Evolutionary conservation across 176 grass and related monocot genomes (phyloP).

Genomic region (Musa itinerans): DNA sequence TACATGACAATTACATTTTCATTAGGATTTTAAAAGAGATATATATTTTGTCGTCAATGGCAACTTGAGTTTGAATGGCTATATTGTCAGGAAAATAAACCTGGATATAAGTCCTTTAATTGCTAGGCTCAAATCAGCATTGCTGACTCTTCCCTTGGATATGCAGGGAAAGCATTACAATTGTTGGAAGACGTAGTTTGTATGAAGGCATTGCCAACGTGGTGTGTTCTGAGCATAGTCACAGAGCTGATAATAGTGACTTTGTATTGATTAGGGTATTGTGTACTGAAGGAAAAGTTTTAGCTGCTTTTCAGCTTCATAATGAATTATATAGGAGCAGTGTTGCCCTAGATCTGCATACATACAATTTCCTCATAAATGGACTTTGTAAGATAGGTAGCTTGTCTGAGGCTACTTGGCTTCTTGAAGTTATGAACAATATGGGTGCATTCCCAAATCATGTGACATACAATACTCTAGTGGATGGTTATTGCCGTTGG

Average conservation of each 20-base stretch:
- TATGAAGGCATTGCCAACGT: slow-evolving; percentile 23
- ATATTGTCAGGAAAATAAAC: no score
- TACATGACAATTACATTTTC: not conserved
- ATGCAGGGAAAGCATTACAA: slow-evolving; percentile 42
- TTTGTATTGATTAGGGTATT: slow-evolving; percentile 42
- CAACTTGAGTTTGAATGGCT: no score
- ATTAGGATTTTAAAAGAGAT: no score
- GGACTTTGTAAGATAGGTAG: slow-evolving; percentile 37
- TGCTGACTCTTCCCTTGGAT: slow-evolving; percentile 11
- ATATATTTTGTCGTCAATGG: no score
- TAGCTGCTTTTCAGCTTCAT: slow-evolving; percentile 26
- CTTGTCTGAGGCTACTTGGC: slow-evolving; percentile 32
- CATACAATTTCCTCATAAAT: slow-evolving; percentile 44
- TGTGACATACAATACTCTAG: slow-evolving; percentile 44
- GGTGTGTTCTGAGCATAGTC: slow-evolving; percentile 25
- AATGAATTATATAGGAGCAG: slow-evolving; percentile 19
- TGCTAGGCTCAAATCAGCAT: not conserved
- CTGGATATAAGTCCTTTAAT: not conserved
- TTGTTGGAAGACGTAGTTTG: slow-evolving; percentile 31
- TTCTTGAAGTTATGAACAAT: slow-evolving; percentile 32
- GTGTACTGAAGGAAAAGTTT: slow-evolving; percentile 31
- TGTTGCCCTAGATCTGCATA: slow-evolving; percentile 25
- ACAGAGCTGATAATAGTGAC: slow-evolving; percentile 17
- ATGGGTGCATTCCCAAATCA: slow-evolving; percentile 22
- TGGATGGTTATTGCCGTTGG: slow-evolving; percentile 33